Base-by-base conservation (phyloP, 352 stramenopile genomes). In the Phytophthora pisi region DNA sequence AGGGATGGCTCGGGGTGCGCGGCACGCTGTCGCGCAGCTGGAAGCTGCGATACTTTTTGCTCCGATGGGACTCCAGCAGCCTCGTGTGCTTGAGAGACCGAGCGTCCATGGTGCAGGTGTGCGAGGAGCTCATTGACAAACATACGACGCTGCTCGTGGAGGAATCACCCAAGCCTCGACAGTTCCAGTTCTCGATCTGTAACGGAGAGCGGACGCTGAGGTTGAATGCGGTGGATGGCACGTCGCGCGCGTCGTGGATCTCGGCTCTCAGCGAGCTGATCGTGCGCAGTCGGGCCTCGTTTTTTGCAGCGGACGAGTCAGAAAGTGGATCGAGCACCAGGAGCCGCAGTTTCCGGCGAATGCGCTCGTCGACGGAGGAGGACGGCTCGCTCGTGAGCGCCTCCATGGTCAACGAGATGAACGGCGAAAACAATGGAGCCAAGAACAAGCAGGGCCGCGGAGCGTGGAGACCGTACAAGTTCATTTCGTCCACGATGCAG, bases 11-110 rank as follows among this genome's bases (percentile, higher is more conserved):
- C 0, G 88, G 86, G 0, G 69, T 89, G 30, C 66, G 84, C 15
- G 85, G 88, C 11, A 72, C 78, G 42, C 70, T 93, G n/a, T 92
- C 88, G 16, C 68, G 84, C 28, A 92, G 79, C 47, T 96, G 88
- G 88, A 94, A 93, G 71, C 77, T 96, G 24, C 83, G 88, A 0
- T 96, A 95, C 58, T 96, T 91, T 40, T 64, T 95, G 40, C 69
- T 96, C 4, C 75, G 83, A 0, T 76, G 70, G 42, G 86, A 94
- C 52, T 84, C 78, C 0, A 93, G 87, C 55, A 84, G 77, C 40
- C 75, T 96, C 8, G 76, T 96, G 16, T 92, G 87, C 74, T 75
- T 96, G 1, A 84, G 81, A 45, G 88, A 96, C 42, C 68, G 79
- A 8, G 74, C 81, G 45, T 93, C 84, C 16, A 82, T 95, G 53